Evolutionary conservation across 2,329 filamentous ascomycete genomes (phyloP).

Genomic region (Trichoderma sp.): DNA sequence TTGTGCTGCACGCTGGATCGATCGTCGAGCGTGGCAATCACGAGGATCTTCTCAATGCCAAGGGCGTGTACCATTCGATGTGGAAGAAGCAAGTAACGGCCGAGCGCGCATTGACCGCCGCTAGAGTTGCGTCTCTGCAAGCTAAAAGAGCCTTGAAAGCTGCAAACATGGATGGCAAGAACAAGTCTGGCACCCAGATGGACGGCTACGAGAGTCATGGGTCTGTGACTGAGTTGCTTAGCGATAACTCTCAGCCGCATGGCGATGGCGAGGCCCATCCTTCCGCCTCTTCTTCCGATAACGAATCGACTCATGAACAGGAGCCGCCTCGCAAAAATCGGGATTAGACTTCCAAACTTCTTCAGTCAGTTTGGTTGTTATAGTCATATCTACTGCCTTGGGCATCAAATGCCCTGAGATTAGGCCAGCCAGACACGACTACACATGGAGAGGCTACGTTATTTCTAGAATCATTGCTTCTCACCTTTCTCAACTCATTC

Average conservation of each 20-base stretch:
- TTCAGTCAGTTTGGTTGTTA: neutral
- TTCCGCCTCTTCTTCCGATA: conserved; percentile 41
- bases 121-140: conserved; percentile 44
- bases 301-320: conserved; percentile 31
- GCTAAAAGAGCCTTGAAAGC: conserved; percentile 48
- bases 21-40: conserved; percentile 81
- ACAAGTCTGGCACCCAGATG: conserved; percentile 48
- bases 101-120: conserved; percentile 60
- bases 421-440: neutral
- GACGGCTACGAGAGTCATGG: conserved; percentile 52
- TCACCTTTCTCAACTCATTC: neutral
- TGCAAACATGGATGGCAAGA: conserved; percentile 52
- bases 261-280: conserved; percentile 38
- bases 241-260: conserved; percentile 39
- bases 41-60: conserved; percentile 69
- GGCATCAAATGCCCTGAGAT: neutral
- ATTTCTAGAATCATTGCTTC: neutral
- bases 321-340: conserved; percentile 3
- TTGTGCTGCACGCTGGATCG: conserved; percentile 75
- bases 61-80: conserved; percentile 79
- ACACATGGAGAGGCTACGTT: neutral
- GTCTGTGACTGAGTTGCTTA: conserved; percentile 49
- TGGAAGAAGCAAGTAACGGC: conserved; percentile 88
- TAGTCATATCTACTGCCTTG: neutral
- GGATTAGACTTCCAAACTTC: neutral